phyloP scores from a whole-genome alignment of 1,139 yeast genomes.

The Nakaseomyces nivariensis region DNA sequence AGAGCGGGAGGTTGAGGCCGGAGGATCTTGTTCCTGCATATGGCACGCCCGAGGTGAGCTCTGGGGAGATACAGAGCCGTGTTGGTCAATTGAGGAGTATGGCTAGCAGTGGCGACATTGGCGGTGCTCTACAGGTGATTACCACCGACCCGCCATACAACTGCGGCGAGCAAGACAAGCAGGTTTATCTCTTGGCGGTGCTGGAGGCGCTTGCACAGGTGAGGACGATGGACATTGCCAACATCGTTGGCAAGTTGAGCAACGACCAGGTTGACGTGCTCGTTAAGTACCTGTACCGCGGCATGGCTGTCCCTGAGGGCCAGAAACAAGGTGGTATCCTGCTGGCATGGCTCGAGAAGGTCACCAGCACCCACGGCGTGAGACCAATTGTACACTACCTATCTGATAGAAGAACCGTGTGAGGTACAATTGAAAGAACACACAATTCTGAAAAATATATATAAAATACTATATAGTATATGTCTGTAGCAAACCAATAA shows the following conservation, averaged over 20 bases:
- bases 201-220: slow-evolving; percentile 67
- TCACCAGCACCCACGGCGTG: slow-evolving; percentile 73
- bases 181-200: slow-evolving; percentile 44
- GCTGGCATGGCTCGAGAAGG: slow-evolving; percentile 86
- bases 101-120: slow-evolving; percentile 63
- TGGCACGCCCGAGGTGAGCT: slow-evolving; percentile 32
- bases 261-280: slow-evolving; percentile 66
- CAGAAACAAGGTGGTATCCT: slow-evolving; percentile 82
- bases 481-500: neutral
- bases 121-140: slow-evolving; percentile 53
- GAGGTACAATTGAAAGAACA: neutral
- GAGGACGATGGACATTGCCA: slow-evolving; percentile 61
- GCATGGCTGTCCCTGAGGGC: slow-evolving; percentile 68
- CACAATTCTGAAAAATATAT: too few species aligned
- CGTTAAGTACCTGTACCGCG: slow-evolving; percentile 76
- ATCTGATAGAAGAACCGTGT: slow-evolving; percentile 73
- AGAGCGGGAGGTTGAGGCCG: slow-evolving; percentile 48
- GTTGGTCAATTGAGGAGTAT: slow-evolving; percentile 51
- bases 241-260: slow-evolving; percentile 48
- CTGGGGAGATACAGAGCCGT: slow-evolving; percentile 45
- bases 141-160: slow-evolving; percentile 78
- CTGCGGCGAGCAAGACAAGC: slow-evolving; percentile 39
- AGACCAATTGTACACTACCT: slow-evolving; percentile 83
- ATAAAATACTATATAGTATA: too few species aligned
- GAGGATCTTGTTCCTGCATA: slow-evolving; percentile 54